phyloP scores from a whole-genome alignment of 2,329 filamentous ascomycete genomes.

The Colletotrichum lindemuthianum region DNA sequence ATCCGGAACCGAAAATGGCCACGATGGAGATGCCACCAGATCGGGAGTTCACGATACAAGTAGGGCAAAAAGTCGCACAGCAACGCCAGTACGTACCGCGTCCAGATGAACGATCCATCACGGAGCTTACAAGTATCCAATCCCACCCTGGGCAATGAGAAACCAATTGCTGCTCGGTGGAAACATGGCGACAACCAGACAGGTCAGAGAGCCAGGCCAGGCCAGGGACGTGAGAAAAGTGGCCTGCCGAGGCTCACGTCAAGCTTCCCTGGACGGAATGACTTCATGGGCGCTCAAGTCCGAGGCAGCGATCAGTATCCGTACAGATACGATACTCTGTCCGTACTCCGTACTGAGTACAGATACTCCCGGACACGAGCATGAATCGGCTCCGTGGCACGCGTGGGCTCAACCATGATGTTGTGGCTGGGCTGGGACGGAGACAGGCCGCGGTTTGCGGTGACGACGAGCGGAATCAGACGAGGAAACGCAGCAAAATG shows the following conservation, averaged over 20 bases:
- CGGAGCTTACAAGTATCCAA: slow-evolving; percentile 24
- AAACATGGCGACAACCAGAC: slow-evolving; percentile 11
- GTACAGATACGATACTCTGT: not conserved
- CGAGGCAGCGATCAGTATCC: not conserved
- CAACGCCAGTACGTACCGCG: slow-evolving; percentile 21
- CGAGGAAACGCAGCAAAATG: not conserved
- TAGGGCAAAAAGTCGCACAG: slow-evolving; percentile 15
- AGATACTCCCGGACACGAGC: not conserved
- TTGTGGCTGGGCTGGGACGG: slow-evolving; percentile 10
- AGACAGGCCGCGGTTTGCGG: slow-evolving; percentile 23
- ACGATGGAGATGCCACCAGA: slow-evolving; percentile 9
- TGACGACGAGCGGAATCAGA: slow-evolving; percentile 14
- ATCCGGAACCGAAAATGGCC: not conserved
- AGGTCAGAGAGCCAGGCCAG: not conserved
- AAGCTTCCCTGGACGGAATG: slow-evolving; percentile 16
- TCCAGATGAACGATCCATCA: slow-evolving; percentile 5
- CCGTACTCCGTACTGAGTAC: not conserved
- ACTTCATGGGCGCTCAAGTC: slow-evolving; percentile 33
- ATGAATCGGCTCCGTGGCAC: slow-evolving; percentile 20
- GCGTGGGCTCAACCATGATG: too few relatives aligned
- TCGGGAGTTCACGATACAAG: slow-evolving; percentile 29
- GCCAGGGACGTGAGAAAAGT: slow-evolving; percentile 14
- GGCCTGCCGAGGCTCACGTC: slow-evolving; percentile 33
- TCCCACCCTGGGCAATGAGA: slow-evolving; percentile 17
- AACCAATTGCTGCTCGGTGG: slow-evolving; percentile 8